These are phyloP conservation scores for Hypomyces perniciosus DNA, from an alignment of 2,329 filamentous ascomycete species.

Conservation along the genomic window DNA sequence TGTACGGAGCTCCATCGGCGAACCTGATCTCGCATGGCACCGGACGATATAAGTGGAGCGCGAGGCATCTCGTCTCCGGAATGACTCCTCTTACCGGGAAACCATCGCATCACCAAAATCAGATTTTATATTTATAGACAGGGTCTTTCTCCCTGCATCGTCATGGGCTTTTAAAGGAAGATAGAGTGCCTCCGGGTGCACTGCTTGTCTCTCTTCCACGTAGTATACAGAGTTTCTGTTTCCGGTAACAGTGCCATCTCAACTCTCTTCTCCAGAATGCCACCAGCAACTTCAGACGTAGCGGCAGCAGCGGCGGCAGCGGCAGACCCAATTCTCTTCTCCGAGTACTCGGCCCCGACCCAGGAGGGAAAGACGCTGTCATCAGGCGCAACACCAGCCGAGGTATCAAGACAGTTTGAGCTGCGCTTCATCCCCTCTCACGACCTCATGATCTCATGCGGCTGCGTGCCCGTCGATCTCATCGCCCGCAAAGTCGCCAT, in stretches of 20 bases:
- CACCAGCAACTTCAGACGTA: not conserved
- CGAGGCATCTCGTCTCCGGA: too few relatives aligned
- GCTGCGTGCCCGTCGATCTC: slow-evolving; percentile 39
- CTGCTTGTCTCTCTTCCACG: not conserved
- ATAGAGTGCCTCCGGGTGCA: not conserved
- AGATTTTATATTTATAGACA: too few relatives aligned
- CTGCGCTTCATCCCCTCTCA: slow-evolving; percentile 34
- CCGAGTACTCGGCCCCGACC: too few relatives aligned
- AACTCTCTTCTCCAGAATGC: not conserved
- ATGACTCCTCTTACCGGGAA: too few relatives aligned
- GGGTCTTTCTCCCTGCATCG: too few relatives aligned
- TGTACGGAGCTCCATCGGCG: too few relatives aligned
- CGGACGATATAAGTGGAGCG: too few relatives aligned
- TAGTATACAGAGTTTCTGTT: too few relatives aligned
- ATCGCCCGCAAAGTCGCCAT: slow-evolving; percentile 32
- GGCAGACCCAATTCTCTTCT: not conserved
- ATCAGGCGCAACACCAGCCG: not conserved
- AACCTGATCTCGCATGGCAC: too few relatives aligned
- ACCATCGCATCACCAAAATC: too few relatives aligned
- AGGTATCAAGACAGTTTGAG: not conserved
- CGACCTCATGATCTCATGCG: slow-evolving; percentile 40
- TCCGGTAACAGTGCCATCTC: too few relatives aligned
- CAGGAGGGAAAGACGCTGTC: not conserved
- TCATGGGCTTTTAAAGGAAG: too few relatives aligned
- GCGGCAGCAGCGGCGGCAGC: not conserved